Evolutionary conservation across 306 rosid genomes (phyloP), one percentile per base, ranked within the genome.

Genomic region (Acacia confusa): DNA sequence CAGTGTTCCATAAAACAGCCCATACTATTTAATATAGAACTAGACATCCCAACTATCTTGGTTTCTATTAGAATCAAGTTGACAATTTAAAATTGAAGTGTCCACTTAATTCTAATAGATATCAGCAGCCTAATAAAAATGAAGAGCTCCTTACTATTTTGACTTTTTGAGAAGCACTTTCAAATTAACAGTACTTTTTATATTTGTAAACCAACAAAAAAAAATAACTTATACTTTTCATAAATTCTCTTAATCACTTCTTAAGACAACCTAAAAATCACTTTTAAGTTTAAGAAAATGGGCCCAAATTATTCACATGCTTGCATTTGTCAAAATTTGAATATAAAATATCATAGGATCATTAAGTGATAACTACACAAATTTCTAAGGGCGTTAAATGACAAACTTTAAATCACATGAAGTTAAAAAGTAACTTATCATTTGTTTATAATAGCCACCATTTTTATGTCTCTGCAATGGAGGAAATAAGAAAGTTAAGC

Each of bases 401-500:
- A 64, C 25, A n/a, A 1, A 24, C 16, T 58, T 58, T 24, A 58
- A 36, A 67, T 38, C 72, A 38, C 73, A 20, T 9, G 19, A 38
- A 41, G 50, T 4, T 40, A 41, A 22, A 40, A 24, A 4, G 50
- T 40, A 20, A 36, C 4, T 69, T 4, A 69, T 40, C 48, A 38
- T n/a, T 68, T 36, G 14, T 70, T 41, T 50, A 43, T 72, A 44
- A 12, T 6, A 22, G 43, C 57, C 55, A 78, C 45, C 58, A 70
- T 9, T 30, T 84, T 47, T 27, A 55, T 63, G 71, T 25, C 66
- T 47, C 40, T 60, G 13, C 32, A 76, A 50, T 30, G 44, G 72
- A 52, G 70, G 50, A 73, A 72, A 75, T 43, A 9, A 27, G 60
- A 82, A 57, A 79, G 27, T 38, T 34, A 53, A 70, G 41, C 40